Evolutionary conservation across 2,329 filamentous ascomycete genomes (phyloP).

Genomic region (Parastagonospora nodorum): DNA sequence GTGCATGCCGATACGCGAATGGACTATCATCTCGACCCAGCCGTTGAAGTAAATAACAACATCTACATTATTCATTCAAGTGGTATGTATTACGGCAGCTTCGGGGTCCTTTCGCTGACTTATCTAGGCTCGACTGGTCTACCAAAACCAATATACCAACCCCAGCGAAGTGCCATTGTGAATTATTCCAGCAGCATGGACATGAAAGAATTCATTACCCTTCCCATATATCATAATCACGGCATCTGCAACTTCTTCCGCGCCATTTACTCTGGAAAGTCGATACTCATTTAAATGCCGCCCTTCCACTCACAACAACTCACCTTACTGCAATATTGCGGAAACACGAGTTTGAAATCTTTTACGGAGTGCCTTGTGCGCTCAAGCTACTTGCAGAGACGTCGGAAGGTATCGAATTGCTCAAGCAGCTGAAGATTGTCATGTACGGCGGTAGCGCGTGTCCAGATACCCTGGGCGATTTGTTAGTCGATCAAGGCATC

Average conservation of each 20-base stretch:
- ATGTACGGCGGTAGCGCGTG: constrained; percentile 64
- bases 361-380: constrained; percentile 68
- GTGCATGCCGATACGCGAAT: constrained; percentile 30
- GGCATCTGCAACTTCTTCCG: constrained; percentile 35
- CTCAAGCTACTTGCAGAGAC: constrained; percentile 67
- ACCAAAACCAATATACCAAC: constrained; percentile 66
- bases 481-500: constrained; percentile 58
- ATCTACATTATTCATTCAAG: constrained; percentile 35
- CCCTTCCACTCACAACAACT: constrained; percentile 25
- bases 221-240: constrained; percentile 33
- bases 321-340: constrained; percentile 21
- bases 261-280: constrained; percentile 27
- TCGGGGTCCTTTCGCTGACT: neutral
- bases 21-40: constrained; percentile 27
- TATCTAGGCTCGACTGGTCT: constrained; percentile 61
- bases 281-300: constrained; percentile 34
- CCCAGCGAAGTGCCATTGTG: constrained; percentile 49
- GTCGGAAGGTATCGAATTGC: constrained; percentile 57
- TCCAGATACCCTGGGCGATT: constrained; percentile 63
- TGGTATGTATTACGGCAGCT: constrained; percentile 17
- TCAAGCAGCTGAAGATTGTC: constrained; percentile 59
- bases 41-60: constrained; percentile 20
- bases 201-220: constrained; percentile 29
- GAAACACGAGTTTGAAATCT: constrained; percentile 55
- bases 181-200: constrained; percentile 26